Conservation (phyloP, 805 yeast genomes). For the Cyberlindnera misumaiensis region DNA sequence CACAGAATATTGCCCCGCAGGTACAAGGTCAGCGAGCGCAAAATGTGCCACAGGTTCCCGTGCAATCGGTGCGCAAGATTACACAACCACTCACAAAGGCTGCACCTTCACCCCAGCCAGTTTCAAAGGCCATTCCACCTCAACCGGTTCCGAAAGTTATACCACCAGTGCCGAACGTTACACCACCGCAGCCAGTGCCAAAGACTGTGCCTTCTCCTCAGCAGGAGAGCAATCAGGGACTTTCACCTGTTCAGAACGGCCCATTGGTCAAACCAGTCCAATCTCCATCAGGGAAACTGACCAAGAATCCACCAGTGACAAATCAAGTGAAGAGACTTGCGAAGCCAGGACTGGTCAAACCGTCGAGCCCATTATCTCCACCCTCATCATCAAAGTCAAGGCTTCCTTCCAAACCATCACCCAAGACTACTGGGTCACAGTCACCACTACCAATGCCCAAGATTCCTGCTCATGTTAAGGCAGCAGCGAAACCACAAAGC, state of each 20-base stretch:
- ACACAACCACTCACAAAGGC: neutral
- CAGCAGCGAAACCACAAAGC: slow-evolving; percentile 4
- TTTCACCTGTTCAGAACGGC: neutral
- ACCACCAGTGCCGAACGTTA: neutral
- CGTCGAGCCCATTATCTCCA: no score
- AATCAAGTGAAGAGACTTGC: slow-evolving; percentile 2
- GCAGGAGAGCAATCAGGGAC: neutral
- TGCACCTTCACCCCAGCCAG: slow-evolving; percentile 1
- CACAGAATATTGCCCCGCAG: no score
- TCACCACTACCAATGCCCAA: neutral
- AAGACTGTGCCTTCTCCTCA: neutral
- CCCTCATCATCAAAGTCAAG: no score
- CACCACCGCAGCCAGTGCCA: neutral
- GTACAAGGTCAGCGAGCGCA: no score
- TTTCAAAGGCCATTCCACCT: no score
- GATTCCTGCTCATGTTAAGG: neutral
- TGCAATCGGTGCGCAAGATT: no score
- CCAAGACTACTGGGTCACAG: neutral
- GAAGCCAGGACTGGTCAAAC: slow-evolving; percentile 2
- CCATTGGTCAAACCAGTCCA: neutral
- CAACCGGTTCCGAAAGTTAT: neutral
- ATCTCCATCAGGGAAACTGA: neutral
- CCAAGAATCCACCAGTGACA: neutral
- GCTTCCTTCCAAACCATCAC: slow-evolving; percentile 1
- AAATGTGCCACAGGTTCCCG: no score